Evolutionary conservation across 2,329 filamentous ascomycete genomes (phyloP), one percentile per base, ranked within the genome.

Genomic region (Immersiporthe knoxdaviesiana): DNA sequence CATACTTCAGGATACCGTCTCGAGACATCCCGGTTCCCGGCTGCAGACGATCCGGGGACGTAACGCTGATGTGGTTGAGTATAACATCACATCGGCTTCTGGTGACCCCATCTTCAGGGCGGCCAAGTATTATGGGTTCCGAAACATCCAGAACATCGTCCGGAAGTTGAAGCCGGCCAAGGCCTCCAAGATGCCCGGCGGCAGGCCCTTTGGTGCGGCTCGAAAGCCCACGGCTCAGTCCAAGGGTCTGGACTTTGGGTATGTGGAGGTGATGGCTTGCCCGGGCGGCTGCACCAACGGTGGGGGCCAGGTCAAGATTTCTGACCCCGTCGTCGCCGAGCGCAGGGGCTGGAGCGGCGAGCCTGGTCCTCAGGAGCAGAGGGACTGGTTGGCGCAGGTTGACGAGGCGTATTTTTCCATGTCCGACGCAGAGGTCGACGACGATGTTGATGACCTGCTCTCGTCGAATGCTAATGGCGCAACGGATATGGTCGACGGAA

Each of bases 281-380:
- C 96, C 96, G 0, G 96, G 96, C n/a, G 96, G 96, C 3, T 99
- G 96, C 81, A 99, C 96, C 67, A 99, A 99, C 75, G 96, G 96
- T 1, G 96, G 96, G 50, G 96, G 96, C 0, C 96, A 99, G 82
- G 90, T 99, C 77, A 97, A 97, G 77, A 88, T 93, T 35, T 92
- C 93, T 66, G 96, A 98, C 77, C 88, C 92, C 8, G 81, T 88
- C 16, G 80, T 90, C 12, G 75, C 84, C 56, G 84, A 84, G 71
- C 83, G 83, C 62, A 84, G 81, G 72, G 80, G 82, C 2, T 73
- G 82, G 18, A 77, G 79, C 2, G 78, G 80, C 41, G 91, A 91
- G 75, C 86, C 90, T 39, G 91, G 91, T 0, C 88, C 90, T 4
- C 88, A 90, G 71, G 92, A 94, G 80, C 94, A 97, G 80, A 97